Conservation (phyloP, 208 protist species). For the Sergeia podlipaevii region DNA sequence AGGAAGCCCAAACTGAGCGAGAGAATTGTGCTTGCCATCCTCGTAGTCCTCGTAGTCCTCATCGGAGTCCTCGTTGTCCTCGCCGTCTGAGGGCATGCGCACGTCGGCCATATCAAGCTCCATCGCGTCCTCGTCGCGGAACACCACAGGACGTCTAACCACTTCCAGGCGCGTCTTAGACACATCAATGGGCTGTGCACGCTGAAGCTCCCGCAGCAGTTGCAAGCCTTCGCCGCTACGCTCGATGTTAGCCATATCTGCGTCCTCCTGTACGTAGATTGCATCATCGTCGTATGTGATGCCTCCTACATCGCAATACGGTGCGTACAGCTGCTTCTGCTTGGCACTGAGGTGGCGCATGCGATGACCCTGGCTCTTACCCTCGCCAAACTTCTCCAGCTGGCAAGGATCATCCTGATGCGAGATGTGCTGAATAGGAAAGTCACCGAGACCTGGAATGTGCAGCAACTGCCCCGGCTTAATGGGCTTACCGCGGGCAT, state of each 20-base stretch:
- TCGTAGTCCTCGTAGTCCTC: conserved; percentile 22
- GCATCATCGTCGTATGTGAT: conserved; percentile 98
- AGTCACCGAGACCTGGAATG: conserved; percentile 98
- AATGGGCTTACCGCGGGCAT: conserved; percentile 95
- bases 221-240: conserved; percentile 80
- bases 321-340: conserved; percentile 96
- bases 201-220: conserved; percentile 78
- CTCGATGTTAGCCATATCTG: conserved; percentile 73
- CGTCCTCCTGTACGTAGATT: conserved; percentile 95
- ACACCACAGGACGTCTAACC: conserved; percentile 73
- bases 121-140: conserved; percentile 79
- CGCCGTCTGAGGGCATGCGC: conserved; percentile 27
- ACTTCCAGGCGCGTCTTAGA: conserved; percentile 37
- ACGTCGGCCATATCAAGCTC: conserved; percentile 71
- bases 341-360: conserved; percentile 93
- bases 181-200: conserved; percentile 68
- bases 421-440: conserved; percentile 83
- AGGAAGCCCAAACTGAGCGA: conserved; percentile 19
- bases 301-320: conserved; percentile 97
- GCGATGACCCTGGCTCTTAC: conserved; percentile 55
- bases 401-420: conserved; percentile 96
- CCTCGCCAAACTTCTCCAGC: conserved; percentile 33
- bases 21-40: conserved; percentile 3
- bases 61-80: conserved; percentile 42
- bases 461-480: conserved; percentile 92